Conservation (phyloP, 768 basidiomycete species). For the Hysterangium stoloniferum region DNA sequence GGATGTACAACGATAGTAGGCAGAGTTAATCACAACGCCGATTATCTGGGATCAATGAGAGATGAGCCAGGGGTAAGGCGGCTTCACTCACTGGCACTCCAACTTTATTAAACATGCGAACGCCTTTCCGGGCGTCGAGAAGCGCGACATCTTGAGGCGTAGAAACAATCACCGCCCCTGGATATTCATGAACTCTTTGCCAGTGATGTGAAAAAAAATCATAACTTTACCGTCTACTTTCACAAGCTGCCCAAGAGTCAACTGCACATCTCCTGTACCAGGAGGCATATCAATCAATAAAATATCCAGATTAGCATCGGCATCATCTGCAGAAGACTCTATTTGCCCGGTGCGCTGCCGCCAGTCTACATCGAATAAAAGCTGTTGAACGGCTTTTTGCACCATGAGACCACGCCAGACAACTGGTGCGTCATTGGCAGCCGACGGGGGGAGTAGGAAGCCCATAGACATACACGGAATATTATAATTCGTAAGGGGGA, state of each 20-base stretch:
- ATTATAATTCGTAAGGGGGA: conserved; percentile 83
- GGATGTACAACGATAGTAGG: conserved; percentile 70
- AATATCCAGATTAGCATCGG: conserved; percentile 58
- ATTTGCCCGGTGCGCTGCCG: conserved; percentile 20
- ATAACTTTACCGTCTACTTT: conserved; percentile 60
- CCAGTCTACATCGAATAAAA: conserved; percentile 97
- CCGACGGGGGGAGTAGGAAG: conserved; percentile 67
- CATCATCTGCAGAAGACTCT: conserved; percentile 20
- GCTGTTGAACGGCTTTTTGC: conserved; percentile 93
- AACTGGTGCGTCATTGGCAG: conserved; percentile 61
- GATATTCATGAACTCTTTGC: background rate
- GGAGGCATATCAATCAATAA: conserved; percentile 95
- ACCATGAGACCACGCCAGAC: conserved; percentile 99
- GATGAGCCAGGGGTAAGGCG: background rate
- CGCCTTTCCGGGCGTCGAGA: conserved; percentile 85
- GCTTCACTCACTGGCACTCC: conserved; percentile 63
- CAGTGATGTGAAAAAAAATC: background rate
- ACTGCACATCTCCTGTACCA: conserved; percentile 92
- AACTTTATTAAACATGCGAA: conserved; percentile 87
- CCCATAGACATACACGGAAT: conserved; percentile 97
- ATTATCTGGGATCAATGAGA: conserved; percentile 47
- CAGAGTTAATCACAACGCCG: conserved; percentile 83
- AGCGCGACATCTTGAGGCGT: conserved; percentile 94
- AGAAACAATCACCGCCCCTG: conserved; percentile 89
- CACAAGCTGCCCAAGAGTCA: conserved; percentile 86